A percentile compares a stretch with the other conserved stretches of the same genome.
phyloP scores from a whole-genome alignment of 1,284 basidiomycete genomes.

The Trichosporon sp. region DNA sequence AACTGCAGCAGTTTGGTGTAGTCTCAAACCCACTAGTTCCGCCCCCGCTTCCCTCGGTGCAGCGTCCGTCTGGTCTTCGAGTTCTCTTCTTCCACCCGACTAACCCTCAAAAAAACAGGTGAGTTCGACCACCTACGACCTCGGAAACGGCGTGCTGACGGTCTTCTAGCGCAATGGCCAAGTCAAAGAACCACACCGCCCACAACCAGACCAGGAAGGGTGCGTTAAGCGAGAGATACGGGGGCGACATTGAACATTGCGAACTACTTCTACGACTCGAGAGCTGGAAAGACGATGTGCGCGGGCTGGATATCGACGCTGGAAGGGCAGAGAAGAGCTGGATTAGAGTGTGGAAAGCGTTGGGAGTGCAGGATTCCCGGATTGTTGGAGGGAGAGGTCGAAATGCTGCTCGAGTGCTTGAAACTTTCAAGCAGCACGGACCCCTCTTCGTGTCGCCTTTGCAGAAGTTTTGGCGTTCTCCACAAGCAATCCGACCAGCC shows the following conservation, averaged over 20 bases:
- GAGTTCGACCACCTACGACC: neutral
- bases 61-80: slow-evolving; percentile 1
- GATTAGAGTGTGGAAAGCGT: too few species aligned
- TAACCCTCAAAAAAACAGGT: slow-evolving; percentile 5
- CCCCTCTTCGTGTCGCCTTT: too few species aligned
- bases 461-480: too few species aligned
- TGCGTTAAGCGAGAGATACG: slow-evolving; percentile 14
- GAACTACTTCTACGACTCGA: too few species aligned
- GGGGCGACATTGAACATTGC: too few species aligned
- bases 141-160: neutral
- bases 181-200: slow-evolving; percentile 59
- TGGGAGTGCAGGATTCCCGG: too few species aligned
- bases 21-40: neutral
- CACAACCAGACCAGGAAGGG: slow-evolving; percentile 74
- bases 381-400: too few species aligned
- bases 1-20: neutral
- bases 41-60: neutral
- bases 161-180: slow-evolving; percentile 46
- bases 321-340: too few species aligned
- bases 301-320: neutral
- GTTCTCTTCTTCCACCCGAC: slow-evolving; percentile 3
- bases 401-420: too few species aligned
- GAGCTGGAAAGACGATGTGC: neutral
- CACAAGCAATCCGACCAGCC: too few species aligned
- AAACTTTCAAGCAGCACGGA: too few species aligned